Evolutionary conservation across 192 early-diverging fungal genomes (phyloP).

Genomic region (Coemansia reversa): DNA sequence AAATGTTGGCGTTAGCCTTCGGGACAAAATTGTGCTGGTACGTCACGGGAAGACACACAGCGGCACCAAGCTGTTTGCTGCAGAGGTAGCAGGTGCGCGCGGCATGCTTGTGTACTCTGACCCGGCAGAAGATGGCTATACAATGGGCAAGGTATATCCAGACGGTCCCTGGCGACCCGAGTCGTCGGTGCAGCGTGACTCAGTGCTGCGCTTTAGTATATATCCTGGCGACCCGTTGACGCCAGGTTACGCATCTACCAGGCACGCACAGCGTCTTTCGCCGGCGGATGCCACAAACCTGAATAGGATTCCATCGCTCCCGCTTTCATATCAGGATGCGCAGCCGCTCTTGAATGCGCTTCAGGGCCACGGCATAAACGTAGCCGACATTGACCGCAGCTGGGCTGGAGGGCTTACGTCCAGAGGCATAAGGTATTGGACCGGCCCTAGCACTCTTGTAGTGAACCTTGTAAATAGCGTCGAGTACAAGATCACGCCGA

Average conservation of each 20-base stretch:
- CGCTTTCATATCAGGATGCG: slow-evolving; percentile 63
- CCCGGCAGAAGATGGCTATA: slow-evolving; percentile 62
- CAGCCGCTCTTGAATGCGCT: slow-evolving; percentile 57
- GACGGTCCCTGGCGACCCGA: slow-evolving; percentile 61
- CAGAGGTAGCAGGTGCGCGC: slow-evolving; percentile 55
- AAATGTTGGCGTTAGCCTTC: slow-evolving; percentile 39
- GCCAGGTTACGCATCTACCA: slow-evolving; percentile 58
- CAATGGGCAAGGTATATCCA: slow-evolving; percentile 55
- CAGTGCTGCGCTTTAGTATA: slow-evolving; percentile 48
- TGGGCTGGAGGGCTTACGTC: slow-evolving; percentile 59
- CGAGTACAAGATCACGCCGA: slow-evolving; percentile 49
- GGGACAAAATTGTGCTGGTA: slow-evolving; percentile 58
- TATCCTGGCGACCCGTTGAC: slow-evolving; percentile 65
- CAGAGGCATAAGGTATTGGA: slow-evolving; percentile 54
- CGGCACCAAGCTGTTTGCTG: slow-evolving; percentile 58
- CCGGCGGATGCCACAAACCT: slow-evolving; percentile 52
- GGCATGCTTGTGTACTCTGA: slow-evolving; percentile 65
- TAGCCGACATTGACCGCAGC: slow-evolving; percentile 19
- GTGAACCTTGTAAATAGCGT: slow-evolving; percentile 58
- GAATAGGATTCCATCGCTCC: slow-evolving; percentile 62
- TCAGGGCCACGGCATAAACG: slow-evolving; percentile 45
- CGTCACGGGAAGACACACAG: slow-evolving; percentile 56
- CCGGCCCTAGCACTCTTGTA: slow-evolving; percentile 53
- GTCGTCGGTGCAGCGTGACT: slow-evolving; percentile 59
- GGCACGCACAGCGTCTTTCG: slow-evolving; percentile 57